phyloP scores from a whole-genome alignment of 306 rosid genomes.

The Senna siamea region DNA sequence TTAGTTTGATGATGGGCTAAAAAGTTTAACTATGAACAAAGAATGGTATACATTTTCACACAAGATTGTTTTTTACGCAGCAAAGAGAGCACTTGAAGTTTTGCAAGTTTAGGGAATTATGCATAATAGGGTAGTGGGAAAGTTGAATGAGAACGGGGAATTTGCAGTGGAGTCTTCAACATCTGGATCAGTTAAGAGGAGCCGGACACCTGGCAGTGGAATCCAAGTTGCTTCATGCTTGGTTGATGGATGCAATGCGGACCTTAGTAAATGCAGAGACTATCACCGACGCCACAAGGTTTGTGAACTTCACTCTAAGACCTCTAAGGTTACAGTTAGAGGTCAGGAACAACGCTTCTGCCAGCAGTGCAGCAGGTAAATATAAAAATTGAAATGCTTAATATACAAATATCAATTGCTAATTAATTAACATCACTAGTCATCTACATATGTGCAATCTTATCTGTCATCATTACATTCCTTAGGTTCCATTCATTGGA shows the following conservation, averaged over 20 bases:
- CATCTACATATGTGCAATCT: too few species aligned
- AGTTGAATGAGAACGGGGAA: not conserved
- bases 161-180: too few species aligned
- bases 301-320: slow-evolving; percentile 78
- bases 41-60: too few species aligned
- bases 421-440: too few species aligned
- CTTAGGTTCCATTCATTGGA: slow-evolving; percentile 61
- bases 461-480: too few species aligned
- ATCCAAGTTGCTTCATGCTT: slow-evolving; percentile 48
- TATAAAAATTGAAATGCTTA: too few species aligned
- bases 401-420: too few species aligned
- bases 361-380: slow-evolving; percentile 76
- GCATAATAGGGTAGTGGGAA: not conserved
- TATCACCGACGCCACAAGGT: slow-evolving; percentile 81
- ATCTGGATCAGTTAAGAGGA: slow-evolving; percentile 10
- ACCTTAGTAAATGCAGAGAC: slow-evolving; percentile 77
- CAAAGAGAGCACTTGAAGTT: too few species aligned
- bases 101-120: too few species aligned
- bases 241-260: slow-evolving; percentile 79
- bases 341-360: slow-evolving; percentile 75
- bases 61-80: too few species aligned
- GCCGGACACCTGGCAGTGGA: slow-evolving; percentile 14
- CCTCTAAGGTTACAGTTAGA: slow-evolving; percentile 64
- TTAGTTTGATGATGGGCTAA: too few species aligned
- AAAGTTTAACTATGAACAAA: too few species aligned